Evolutionary conservation across 1,284 basidiomycete genomes (phyloP).

Genomic region (Irpex lacteus): DNA sequence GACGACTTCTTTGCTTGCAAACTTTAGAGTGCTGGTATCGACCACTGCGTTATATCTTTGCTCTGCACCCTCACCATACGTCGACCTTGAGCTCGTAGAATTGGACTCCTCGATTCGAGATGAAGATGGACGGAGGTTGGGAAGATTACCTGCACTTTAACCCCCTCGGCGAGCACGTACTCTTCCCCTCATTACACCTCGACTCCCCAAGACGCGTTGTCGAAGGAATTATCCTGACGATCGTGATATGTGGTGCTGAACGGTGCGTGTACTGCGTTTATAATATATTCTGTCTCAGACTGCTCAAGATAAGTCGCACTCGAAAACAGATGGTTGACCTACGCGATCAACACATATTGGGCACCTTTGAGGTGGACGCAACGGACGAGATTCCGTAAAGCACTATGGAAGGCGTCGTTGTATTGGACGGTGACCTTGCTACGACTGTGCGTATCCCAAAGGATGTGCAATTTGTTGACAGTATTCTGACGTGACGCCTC

Average conservation of each 20-base stretch:
- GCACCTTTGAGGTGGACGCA: slow-evolving; percentile 34
- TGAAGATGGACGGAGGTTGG: slow-evolving; percentile 39
- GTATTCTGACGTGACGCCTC: slow-evolving; percentile 4
- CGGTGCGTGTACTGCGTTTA: slow-evolving; percentile 38
- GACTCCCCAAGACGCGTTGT: slow-evolving; percentile 45
- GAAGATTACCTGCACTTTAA: slow-evolving; percentile 49
- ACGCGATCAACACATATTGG: slow-evolving; percentile 46
- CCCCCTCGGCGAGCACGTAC: slow-evolving; percentile 54
- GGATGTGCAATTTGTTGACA: not conserved
- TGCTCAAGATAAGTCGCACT: not conserved
- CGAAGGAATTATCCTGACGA: slow-evolving; percentile 42
- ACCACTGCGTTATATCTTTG: not conserved
- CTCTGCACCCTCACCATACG: not conserved
- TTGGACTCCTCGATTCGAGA: not conserved
- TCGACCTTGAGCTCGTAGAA: not conserved
- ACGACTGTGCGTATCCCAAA: slow-evolving; percentile 48
- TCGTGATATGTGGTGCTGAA: slow-evolving; percentile 52
- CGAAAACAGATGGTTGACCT: slow-evolving; percentile 46
- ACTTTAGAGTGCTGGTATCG: not conserved
- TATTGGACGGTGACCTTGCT: slow-evolving; percentile 56
- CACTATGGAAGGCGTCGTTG: slow-evolving; percentile 50
- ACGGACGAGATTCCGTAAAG: slow-evolving; percentile 40
- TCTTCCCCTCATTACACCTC: slow-evolving; percentile 50
- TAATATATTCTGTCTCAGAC: slow-evolving; percentile 2
- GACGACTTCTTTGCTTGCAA: not conserved